These are phyloP conservation scores for Xylariaceae sp. DNA, from an alignment of 2,329 filamentous ascomycete genomes.

Conservation along the genomic window DNA sequence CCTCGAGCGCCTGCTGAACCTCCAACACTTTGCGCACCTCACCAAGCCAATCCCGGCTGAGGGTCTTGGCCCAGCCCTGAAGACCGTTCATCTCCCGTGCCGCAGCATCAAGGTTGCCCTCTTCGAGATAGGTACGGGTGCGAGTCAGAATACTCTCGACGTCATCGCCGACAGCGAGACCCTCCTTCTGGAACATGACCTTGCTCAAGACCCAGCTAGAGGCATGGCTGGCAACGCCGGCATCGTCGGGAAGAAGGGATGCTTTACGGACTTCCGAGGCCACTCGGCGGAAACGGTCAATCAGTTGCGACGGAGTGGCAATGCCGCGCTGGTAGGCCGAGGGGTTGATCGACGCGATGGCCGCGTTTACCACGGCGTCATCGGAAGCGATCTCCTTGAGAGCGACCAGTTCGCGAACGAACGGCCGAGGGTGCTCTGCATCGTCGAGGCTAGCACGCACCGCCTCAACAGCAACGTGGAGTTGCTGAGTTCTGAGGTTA, in stretches of 20 bases:
- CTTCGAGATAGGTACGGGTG: constrained; percentile 84
- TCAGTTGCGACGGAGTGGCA: constrained; percentile 74
- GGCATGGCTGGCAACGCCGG: constrained; percentile 89
- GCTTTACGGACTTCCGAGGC: constrained; percentile 92
- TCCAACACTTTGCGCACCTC: constrained; percentile 91
- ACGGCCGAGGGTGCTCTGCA: constrained; percentile 69
- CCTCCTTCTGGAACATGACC: constrained; percentile 92
- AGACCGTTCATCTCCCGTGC: constrained; percentile 93
- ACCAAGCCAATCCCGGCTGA: constrained; percentile 88
- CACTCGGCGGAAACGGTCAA: constrained; percentile 93
- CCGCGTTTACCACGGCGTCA: constrained; percentile 82
- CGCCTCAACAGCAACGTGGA: constrained; percentile 92
- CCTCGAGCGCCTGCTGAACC: constrained; percentile 92
- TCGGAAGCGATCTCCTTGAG: constrained; percentile 86
- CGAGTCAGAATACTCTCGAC: constrained; percentile 90
- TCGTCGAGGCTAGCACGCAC: constrained; percentile 79
- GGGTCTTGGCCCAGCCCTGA: constrained; percentile 88
- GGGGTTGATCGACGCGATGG: constrained; percentile 95
- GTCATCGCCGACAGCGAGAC: constrained; percentile 74
- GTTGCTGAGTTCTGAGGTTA: constrained; percentile 90
- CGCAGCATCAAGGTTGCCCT: constrained; percentile 85
- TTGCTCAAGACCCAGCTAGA: constrained; percentile 87
- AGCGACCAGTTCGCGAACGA: constrained; percentile 86
- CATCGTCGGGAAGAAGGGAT: constrained; percentile 83
- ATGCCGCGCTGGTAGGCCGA: constrained; percentile 89